Evolutionary conservation across 192 early-diverging fungal species (phyloP).

Genomic region (Rhizophagus clarus): DNA sequence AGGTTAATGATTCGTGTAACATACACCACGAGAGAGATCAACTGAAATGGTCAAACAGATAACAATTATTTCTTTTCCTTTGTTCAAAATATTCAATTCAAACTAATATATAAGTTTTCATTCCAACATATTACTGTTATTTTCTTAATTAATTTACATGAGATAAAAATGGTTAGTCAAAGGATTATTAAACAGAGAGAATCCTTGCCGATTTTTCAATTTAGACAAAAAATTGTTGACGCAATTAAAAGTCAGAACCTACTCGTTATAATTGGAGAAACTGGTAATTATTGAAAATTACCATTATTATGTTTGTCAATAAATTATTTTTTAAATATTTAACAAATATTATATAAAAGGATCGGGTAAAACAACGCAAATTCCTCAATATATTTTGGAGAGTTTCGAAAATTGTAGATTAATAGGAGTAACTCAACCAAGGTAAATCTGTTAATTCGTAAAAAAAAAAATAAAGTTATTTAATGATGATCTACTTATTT

Average conservation of each 20-base stretch:
- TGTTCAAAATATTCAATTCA: too few relatives aligned
- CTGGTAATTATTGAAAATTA: constrained; percentile 49
- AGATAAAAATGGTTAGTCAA: neutral
- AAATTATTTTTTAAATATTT: neutral
- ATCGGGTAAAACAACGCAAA: constrained; percentile 86
- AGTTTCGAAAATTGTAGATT: constrained; percentile 45
- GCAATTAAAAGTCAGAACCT: constrained; percentile 85
- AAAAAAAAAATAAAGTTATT: neutral
- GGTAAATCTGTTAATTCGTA: constrained; percentile 37
- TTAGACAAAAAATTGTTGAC: constrained; percentile 72
- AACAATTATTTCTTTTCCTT: too few relatives aligned
- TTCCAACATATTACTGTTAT: neutral
- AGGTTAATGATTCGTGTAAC: too few relatives aligned
- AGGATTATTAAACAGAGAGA: constrained; percentile 2
- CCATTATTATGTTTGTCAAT: too few relatives aligned
- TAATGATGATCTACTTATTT: neutral
- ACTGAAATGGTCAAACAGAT: too few relatives aligned
- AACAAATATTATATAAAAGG: constrained; percentile 34
- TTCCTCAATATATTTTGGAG: constrained; percentile 80
- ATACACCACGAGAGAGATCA: too few relatives aligned
- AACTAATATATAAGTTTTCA: too few relatives aligned
- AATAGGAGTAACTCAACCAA: constrained; percentile 78
- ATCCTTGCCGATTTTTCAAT: constrained; percentile 49
- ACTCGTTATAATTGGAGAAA: constrained; percentile 92
- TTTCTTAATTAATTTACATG: neutral